Conservation (phyloP, 331 rosid species). For the Quercus lobata region DNA sequence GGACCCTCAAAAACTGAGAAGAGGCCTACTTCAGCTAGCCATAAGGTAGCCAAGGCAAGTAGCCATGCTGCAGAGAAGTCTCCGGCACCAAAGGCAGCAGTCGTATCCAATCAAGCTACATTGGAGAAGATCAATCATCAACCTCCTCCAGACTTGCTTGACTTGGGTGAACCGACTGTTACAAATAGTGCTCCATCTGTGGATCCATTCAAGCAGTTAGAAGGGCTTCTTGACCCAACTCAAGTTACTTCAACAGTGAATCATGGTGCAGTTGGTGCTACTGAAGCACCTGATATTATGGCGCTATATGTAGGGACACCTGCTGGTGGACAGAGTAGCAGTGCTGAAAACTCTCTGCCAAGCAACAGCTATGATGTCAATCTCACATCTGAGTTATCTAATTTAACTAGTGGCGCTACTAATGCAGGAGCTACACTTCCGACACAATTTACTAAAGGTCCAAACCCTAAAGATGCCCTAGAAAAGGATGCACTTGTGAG, state of each 20-base stretch:
- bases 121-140: constrained; percentile 39
- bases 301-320: constrained; percentile 39
- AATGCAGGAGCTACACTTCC: constrained; percentile 32
- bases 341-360: constrained; percentile 33
- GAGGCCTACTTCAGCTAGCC: constrained; percentile 43
- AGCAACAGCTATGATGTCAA: constrained; percentile 30
- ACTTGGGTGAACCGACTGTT: constrained; percentile 55
- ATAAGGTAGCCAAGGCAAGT: constrained; percentile 45
- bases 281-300: constrained; percentile 47
- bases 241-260: constrained; percentile 25
- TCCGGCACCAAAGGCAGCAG: constrained; percentile 43
- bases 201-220: constrained; percentile 75
- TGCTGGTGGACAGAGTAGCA: constrained; percentile 32
- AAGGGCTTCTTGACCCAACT: constrained; percentile 64
- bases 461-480: constrained; percentile 42
- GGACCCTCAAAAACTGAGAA: constrained; percentile 61
- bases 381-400: constrained; percentile 45
- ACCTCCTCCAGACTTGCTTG: constrained; percentile 83
- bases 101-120: constrained; percentile 24
- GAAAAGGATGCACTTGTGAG: constrained; percentile 81
- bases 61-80: constrained; percentile 36
- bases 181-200: constrained; percentile 36
- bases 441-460: constrained; percentile 55
- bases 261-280: constrained; percentile 27
- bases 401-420: constrained; percentile 15